Percentiles rank a stretch among this genome's conserved stretches.
phyloP scores from a whole-genome alignment of 2,329 filamentous ascomycete species.

The Colletotrichum scovillei region DNA sequence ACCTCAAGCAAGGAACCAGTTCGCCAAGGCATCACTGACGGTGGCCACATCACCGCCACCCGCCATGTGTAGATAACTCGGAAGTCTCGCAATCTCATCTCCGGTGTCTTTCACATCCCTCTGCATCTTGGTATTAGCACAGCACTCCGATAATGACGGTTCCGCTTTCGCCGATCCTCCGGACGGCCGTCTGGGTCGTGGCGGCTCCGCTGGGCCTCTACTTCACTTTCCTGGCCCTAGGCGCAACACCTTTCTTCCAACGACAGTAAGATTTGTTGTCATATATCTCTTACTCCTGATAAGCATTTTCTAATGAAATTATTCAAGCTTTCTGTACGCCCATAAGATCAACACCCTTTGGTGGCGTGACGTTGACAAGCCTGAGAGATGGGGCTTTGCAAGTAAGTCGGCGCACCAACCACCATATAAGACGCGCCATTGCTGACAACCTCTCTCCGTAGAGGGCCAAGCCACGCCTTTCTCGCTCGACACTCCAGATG shows the following conservation, averaged over 20 bases:
- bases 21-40: constrained; percentile 15
- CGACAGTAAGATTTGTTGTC: constrained; percentile 73
- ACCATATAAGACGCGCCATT: neutral
- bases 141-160: constrained; percentile 41
- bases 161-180: constrained; percentile 45
- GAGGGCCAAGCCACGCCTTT: constrained; percentile 92
- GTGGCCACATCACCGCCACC: constrained; percentile 23
- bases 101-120: too few relatives aligned
- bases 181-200: constrained; percentile 63
- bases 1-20: constrained; percentile 27
- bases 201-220: constrained; percentile 74
- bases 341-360: constrained; percentile 80
- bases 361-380: constrained; percentile 79
- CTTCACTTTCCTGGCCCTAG: constrained; percentile 70
- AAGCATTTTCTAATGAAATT: neutral
- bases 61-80: constrained; percentile 25
- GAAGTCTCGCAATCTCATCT: neutral
- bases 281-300: neutral
- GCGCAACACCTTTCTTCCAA: constrained; percentile 79
- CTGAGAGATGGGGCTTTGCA: constrained; percentile 87
- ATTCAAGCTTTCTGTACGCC: constrained; percentile 82
- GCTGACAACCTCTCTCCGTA: constrained; percentile 46
- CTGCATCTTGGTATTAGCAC: too few relatives aligned
- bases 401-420: constrained; percentile 62
- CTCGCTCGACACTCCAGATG: constrained; percentile 78